Evolutionary conservation across 148 eudicot species (phyloP), one percentile per base, ranked within the genome.

Genomic region (Silene latifolia): DNA sequence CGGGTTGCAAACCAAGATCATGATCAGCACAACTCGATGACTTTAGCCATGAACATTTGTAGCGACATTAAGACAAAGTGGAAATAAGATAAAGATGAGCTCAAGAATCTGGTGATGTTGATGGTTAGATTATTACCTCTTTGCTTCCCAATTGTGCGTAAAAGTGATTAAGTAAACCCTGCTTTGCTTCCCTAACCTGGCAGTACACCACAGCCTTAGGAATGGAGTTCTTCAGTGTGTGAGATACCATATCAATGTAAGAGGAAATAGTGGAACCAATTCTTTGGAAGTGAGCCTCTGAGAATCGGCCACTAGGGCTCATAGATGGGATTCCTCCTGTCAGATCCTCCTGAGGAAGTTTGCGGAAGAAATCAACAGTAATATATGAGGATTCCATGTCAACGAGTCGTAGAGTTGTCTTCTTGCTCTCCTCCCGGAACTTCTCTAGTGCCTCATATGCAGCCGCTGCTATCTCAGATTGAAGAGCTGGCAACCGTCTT

Each of bases 321-420:
- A 62, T 73, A 66, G 81, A 39, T 6, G 89, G 76, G 46, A 71
- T 79, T 57, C 79, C 86, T 65, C 73, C 86, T 61, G 77, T 85
- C 57, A 85, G 91, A 25, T 75, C 82, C 65, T 86, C 91, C 73
- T 76, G 88, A n/a, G 93, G 87, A 39, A 88, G 89, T 72, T 77
- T 87, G 35, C 94, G 88, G 80, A 92, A 89, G 85, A 89, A 92
- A 75, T 88, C 92, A 48, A 85, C 88, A 2, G 92, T 89, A 73
- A 90, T 79, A 75, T 92, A 92, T 0, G 92, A 79, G 77, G 92
- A 80, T 62, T 92, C 97, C 97, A 92, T 92, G 72, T 89, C 97
- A 48, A 92, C 94, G 78, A 92, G 73, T 29, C 92, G 79, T 68
- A 83, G 58, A 24, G 84, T 87, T 8, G 89, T 87, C 83, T 86